Evolutionary conservation across 2,329 filamentous ascomycete genomes (phyloP), one percentile per base, ranked within the genome.

Genomic region (Alternaria arborescens): DNA sequence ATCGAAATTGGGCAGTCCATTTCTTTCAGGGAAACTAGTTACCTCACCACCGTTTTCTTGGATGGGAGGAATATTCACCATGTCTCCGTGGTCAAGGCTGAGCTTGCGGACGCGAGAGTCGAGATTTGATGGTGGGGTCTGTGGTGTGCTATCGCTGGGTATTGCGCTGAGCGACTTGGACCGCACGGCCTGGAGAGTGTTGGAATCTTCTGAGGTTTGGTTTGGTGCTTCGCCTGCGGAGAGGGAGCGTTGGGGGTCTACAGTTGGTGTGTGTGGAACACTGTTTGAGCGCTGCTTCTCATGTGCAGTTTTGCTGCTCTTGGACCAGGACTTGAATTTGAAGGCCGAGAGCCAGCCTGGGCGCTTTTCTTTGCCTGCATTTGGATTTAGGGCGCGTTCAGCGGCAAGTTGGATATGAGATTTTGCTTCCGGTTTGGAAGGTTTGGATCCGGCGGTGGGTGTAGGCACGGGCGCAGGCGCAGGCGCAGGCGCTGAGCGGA

Each of bases 111-210:
- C 52, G 28, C 68, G 68, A 0, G 71, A 61, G 22, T 75, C 70
- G 8, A 78, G 60, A 41, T 71, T 65, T 8, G 70, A 53, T 10
- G 69, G 58, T 5, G 64, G 65, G n/a, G 67, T 26, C 22, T 59
- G 55, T 18, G 47, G 54, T 2, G 16, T 43, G 28, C 3, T 30
- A 43, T 18, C 66, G 34, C 69, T 70, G 11, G 74, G 69, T 6
- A 78, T 68, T 16, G 71, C 74, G 20, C 73, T 72, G 14, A 78
- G 62, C 4, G 74, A 77, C 48, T 78, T 76, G 10, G 76, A 78
- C 16, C 76, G 71, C 18, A 73, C 64, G 12, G 72, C 68, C 44
- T 70, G 65, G 1, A 78, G 68, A 7, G 48, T 52, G 24, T 71
- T 70, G 7, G 28, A 41, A 4, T 69, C 66, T 28, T 72, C 65